Evolutionary conservation across 768 basidiomycete species (phyloP).

Genomic region (Tulasnella sp.): DNA sequence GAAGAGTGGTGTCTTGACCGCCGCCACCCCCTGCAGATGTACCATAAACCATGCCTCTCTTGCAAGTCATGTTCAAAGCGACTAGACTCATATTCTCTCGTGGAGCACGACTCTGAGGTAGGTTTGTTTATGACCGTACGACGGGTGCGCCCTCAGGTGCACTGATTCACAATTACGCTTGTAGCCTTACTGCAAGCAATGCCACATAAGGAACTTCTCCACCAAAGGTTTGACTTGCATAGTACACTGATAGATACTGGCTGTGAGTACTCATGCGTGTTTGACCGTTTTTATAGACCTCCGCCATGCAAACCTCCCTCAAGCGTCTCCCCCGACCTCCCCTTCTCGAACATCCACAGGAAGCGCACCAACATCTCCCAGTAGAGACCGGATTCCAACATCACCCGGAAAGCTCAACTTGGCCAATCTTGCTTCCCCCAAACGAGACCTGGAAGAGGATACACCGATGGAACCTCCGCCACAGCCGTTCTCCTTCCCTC

Average conservation of each 20-base stretch:
- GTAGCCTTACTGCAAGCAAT: constrained; percentile 66
- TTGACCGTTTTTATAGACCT: constrained; percentile 36
- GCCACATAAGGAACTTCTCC: constrained; percentile 79
- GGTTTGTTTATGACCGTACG: constrained; percentile 38
- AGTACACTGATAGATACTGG: constrained; percentile 61
- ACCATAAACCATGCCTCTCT: constrained; percentile 82
- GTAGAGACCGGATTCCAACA: constrained; percentile 18
- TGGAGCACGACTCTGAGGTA: constrained; percentile 85
- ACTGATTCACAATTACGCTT: not conserved
- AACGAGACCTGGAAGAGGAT: constrained; percentile 29
- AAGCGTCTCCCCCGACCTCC: constrained; percentile 34
- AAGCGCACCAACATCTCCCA: constrained; percentile 12
- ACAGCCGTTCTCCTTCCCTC: constrained; percentile 21
- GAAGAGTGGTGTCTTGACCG: constrained; percentile 27
- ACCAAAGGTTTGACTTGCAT: constrained; percentile 45
- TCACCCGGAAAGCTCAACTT: constrained; percentile 33
- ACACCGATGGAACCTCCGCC: constrained; percentile 18
- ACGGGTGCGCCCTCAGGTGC: not conserved
- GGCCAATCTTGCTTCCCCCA: constrained; percentile 26
- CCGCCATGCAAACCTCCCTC: constrained; percentile 39
- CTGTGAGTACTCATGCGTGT: constrained; percentile 55
- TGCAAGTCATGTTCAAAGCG: constrained; percentile 78
- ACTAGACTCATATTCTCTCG: constrained; percentile 71
- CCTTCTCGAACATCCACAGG: constrained; percentile 13
- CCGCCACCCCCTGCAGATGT: constrained; percentile 54